A percentile compares a stretch with the other conserved stretches of the same genome.
Evolutionary conservation across 495 filamentous ascomycete genomes (phyloP).

Genomic region (Aspergillus carlsbadensis): DNA sequence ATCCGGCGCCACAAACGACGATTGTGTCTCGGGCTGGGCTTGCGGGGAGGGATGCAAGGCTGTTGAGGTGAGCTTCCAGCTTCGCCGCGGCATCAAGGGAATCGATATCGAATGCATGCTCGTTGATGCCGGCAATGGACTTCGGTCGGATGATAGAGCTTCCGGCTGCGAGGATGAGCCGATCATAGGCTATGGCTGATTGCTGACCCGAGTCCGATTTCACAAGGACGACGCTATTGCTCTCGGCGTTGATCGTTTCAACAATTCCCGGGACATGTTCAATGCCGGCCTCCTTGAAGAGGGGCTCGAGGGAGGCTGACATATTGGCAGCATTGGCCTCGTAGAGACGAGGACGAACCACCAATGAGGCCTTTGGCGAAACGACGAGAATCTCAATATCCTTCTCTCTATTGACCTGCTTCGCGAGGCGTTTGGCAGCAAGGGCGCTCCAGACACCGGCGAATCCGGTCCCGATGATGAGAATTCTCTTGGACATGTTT

Average conservation of each 20-base stretch:
- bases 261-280: no score
- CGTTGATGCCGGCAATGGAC: constrained; percentile 21
- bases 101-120: constrained; percentile 34
- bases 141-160: constrained; percentile 29
- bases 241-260: no score
- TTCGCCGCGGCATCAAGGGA: constrained; percentile 16
- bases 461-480: constrained; percentile 35
- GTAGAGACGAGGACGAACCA: constrained; percentile 34
- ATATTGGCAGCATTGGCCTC: constrained; percentile 28
- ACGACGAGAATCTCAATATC: constrained; percentile 29
- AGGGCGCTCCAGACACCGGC: constrained; percentile 37
- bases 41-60: constrained; percentile 13
- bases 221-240: not conserved
- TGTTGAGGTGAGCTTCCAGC: constrained; percentile 19
- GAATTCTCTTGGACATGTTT: constrained; percentile 5
- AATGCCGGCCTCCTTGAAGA: constrained; percentile 15
- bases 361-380: constrained; percentile 27
- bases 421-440: constrained; percentile 30
- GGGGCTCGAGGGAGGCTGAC: constrained; percentile 19
- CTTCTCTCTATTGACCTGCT: constrained; percentile 9
- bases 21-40: constrained; percentile 16
- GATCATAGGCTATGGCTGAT: constrained; percentile 23
- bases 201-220: constrained; percentile 10
- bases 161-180: constrained; percentile 35
- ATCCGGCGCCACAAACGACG: constrained; percentile 23